Conservation (phyloP, 2,329 filamentous ascomycete genomes). For the Penicillium janthinellum region DNA sequence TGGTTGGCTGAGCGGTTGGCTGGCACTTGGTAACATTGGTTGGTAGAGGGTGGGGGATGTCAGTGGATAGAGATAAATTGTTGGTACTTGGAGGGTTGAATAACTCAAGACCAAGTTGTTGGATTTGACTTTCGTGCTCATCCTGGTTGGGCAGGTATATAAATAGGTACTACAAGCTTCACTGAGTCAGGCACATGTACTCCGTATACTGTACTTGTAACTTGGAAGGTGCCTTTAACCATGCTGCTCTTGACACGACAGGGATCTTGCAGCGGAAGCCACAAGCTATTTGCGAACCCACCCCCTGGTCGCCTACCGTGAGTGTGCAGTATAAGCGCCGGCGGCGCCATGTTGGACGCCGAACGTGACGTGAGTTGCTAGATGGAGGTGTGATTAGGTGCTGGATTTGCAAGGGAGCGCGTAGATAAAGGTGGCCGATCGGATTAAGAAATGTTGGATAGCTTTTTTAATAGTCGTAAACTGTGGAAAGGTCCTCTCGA, state of each 20-base stretch:
- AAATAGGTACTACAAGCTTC: not conserved
- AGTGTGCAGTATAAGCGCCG: constrained; percentile 19
- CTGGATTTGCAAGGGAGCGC: not conserved
- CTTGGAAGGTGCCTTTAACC: not conserved
- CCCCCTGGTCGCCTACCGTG: constrained; percentile 5
- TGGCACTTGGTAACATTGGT: not conserved
- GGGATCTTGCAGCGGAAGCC: not conserved
- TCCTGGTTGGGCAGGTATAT: not conserved
- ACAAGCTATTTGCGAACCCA: not conserved
- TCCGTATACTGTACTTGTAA: too few relatives aligned
- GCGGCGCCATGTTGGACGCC: constrained; percentile 19
- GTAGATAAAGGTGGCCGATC: constrained; percentile 10
- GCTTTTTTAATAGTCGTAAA: not conserved
- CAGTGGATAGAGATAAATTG: not conserved
- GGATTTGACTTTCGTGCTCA: not conserved
- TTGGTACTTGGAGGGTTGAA: not conserved
- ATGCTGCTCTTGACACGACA: not conserved
- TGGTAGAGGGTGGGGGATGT: not conserved
- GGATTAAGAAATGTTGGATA: not conserved
- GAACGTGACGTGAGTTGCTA: constrained; percentile 13
- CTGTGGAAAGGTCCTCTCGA: not conserved
- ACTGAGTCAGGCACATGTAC: not conserved
- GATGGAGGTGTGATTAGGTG: constrained; percentile 7
- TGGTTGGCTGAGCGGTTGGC: not conserved
- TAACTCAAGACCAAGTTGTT: not conserved